A percentile compares a stretch with the other conserved stretches of the same genome.
Evolutionary conservation across 805 yeast genomes (phyloP).

Genomic region (Sungouiozyma intestinalis): DNA sequence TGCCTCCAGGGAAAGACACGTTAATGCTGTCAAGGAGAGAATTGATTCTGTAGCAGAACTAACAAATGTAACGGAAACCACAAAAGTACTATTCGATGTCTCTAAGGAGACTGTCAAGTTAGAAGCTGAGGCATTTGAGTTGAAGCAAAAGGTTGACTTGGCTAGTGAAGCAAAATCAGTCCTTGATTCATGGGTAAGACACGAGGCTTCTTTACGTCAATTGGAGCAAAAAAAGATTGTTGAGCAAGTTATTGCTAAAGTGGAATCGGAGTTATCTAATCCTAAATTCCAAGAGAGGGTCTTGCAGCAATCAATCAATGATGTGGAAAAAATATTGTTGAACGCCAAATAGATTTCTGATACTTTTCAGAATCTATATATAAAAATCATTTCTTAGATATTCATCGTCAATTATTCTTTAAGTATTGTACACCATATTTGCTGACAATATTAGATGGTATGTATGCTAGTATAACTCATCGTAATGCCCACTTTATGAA

Average conservation of each 20-base stretch:
- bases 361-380: neutral
- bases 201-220: constrained; percentile 93
- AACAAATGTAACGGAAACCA: constrained; percentile 84
- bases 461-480: neutral
- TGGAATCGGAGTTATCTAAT: constrained; percentile 71
- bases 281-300: constrained; percentile 91
- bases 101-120: constrained; percentile 95
- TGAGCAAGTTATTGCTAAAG: constrained; percentile 76
- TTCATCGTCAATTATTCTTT: neutral
- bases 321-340: constrained; percentile 77
- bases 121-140: constrained; percentile 89
- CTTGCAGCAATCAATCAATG: constrained; percentile 83
- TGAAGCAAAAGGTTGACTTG: constrained; percentile 81
- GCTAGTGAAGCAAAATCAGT: constrained; percentile 89
- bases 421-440: neutral
- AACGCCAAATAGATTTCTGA: constrained; percentile 18
- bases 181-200: constrained; percentile 98
- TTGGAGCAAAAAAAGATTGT: constrained; percentile 89
- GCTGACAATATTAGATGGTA: neutral
- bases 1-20: constrained; percentile 82
- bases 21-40: constrained; percentile 86
- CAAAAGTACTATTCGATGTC: constrained; percentile 83
- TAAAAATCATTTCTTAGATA: neutral
- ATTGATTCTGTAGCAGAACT: constrained; percentile 79
- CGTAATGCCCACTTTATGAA: neutral